These are phyloP conservation scores for Alternaria ethzedia DNA, from an alignment of 2,329 filamentous ascomycete genomes.

Conservation along the genomic window DNA sequence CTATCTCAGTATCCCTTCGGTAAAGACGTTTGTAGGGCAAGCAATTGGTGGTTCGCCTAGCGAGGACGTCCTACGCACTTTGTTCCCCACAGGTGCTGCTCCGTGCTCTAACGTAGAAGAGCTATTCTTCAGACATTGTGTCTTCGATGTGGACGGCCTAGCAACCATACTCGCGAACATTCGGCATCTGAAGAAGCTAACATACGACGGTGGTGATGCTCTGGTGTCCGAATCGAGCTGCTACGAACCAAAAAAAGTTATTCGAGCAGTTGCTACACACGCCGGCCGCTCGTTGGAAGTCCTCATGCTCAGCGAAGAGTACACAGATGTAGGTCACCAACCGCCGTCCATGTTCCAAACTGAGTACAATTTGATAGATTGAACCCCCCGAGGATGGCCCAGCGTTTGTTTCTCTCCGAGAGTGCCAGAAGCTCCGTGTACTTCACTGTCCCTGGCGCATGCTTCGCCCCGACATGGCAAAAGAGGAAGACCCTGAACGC, in stretches of 20 bases:
- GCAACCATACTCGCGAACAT: conserved; percentile 8
- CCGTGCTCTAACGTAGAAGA: conserved; percentile 18
- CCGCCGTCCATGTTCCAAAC: not conserved
- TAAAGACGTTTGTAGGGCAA: conserved; percentile 14
- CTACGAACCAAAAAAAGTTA: conserved; percentile 12
- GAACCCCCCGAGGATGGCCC: not conserved
- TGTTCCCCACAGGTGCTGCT: not conserved
- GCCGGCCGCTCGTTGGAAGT: conserved; percentile 11
- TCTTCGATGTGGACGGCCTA: conserved; percentile 7
- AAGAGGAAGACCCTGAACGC: not conserved
- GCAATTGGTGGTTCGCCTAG: conserved; percentile 15
- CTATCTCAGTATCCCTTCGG: conserved; percentile 19
- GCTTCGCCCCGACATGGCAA: not conserved
- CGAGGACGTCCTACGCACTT: not conserved
- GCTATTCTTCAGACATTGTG: conserved; percentile 9
- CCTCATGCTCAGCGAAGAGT: not conserved
- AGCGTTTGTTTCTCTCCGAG: not conserved
- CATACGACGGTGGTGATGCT: conserved; percentile 12
- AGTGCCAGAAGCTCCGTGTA: not conserved
- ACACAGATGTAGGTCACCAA: not conserved
- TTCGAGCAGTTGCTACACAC: conserved; percentile 9
- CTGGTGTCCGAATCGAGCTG: not conserved
- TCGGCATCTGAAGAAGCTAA: conserved; percentile 14
- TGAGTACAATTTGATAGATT: not conserved
- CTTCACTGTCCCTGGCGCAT: not conserved